Evolutionary conservation across 352 stramenopile species (phyloP).

Genomic region (Phytophthora hibernalis): DNA sequence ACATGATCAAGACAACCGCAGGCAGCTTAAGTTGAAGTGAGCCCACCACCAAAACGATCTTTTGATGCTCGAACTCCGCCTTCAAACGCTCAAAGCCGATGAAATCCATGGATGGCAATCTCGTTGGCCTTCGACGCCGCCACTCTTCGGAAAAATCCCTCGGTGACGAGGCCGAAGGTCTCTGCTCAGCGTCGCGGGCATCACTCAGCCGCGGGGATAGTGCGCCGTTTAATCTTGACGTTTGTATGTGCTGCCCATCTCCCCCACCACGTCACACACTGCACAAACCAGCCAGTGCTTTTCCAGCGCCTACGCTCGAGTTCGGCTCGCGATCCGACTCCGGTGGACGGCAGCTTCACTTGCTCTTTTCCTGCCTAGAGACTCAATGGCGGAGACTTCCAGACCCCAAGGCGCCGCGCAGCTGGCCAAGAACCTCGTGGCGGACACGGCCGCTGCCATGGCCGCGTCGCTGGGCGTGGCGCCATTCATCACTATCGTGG

Average conservation of each 20-base stretch:
- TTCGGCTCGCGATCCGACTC: slow-evolving; percentile 13
- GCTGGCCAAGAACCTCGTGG: slow-evolving; percentile 62
- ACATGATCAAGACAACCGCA: background rate
- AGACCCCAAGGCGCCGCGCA: slow-evolving; percentile 19
- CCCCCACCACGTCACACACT: slow-evolving; percentile 34
- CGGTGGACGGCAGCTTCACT: slow-evolving; percentile 27
- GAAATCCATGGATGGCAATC: background rate
- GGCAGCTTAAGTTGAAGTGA: slow-evolving; percentile 25
- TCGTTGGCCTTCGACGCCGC: slow-evolving; percentile 1
- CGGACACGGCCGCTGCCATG: slow-evolving; percentile 67
- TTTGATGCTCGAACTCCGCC: background rate
- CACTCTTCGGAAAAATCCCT: background rate
- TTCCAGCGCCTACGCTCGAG: slow-evolving; percentile 28
- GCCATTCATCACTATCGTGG: slow-evolving; percentile 90
- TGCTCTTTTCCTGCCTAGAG: slow-evolving; percentile 29
- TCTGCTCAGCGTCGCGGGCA: slow-evolving; percentile 18
- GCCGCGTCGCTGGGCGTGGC: slow-evolving; percentile 77
- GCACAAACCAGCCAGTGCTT: slow-evolving; percentile 22
- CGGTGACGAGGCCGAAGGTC: slow-evolving; percentile 19
- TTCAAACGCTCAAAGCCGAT: background rate
- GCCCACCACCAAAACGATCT: slow-evolving; percentile 23
- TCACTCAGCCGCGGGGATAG: slow-evolving; percentile 6
- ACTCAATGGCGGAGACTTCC: slow-evolving; percentile 34
- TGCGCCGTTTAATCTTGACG: slow-evolving; percentile 12
- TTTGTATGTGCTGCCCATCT: slow-evolving; percentile 33